phyloP scores from a whole-genome alignment of 768 basidiomycete genomes.

The Chalciporus chontae region DNA sequence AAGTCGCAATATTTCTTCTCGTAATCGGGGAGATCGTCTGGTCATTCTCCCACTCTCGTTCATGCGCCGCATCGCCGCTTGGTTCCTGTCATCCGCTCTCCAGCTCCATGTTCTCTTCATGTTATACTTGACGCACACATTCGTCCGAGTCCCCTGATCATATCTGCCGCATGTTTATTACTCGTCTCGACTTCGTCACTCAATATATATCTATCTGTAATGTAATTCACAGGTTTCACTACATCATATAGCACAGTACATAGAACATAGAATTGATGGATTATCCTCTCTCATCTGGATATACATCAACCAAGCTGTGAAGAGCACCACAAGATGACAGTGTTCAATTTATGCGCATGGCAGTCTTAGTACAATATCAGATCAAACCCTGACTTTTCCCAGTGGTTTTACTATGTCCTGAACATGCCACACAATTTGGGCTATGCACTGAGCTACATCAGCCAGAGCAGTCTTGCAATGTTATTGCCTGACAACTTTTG shows the following conservation, averaged over 20 bases:
- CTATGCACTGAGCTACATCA: too few relatives aligned
- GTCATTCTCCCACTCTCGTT: not conserved
- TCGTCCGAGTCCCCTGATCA: not conserved
- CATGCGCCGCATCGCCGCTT: not conserved
- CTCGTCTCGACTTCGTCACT: not conserved
- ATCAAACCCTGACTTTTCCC: too few relatives aligned
- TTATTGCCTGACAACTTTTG: too few relatives aligned
- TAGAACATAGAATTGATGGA: conserved; percentile 13
- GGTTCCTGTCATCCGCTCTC: not conserved
- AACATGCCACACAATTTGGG: too few relatives aligned
- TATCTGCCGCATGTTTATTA: not conserved
- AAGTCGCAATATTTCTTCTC: conserved; percentile 93
- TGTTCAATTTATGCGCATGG: too few relatives aligned
- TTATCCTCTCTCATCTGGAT: not conserved
- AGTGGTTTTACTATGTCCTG: too few relatives aligned
- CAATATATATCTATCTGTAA: conserved; percentile 15
- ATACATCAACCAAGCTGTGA: too few relatives aligned
- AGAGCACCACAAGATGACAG: too few relatives aligned
- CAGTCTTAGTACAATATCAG: too few relatives aligned
- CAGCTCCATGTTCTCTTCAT: not conserved
- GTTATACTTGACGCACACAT: not conserved
- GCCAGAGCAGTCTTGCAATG: too few relatives aligned
- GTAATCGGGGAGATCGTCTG: conserved; percentile 34
- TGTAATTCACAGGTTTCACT: conserved; percentile 13
- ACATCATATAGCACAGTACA: conserved; percentile 13